Percentiles rank a stretch among this genome's conserved stretches.
Evolutionary conservation across 495 filamentous ascomycete species (phyloP).

Genomic region (Penicillium soppii): DNA sequence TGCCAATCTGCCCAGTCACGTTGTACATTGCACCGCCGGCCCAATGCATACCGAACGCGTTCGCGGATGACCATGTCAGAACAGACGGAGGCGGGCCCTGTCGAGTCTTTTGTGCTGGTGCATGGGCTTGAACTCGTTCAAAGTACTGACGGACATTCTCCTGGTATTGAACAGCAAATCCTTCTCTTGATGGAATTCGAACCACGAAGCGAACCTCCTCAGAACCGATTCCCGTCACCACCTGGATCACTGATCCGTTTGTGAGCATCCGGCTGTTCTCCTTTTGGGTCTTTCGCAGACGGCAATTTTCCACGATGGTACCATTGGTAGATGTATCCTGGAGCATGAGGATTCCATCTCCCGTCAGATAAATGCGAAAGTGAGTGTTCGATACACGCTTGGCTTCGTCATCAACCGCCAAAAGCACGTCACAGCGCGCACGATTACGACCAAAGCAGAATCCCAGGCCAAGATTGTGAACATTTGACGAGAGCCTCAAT

Average conservation of each 20-base stretch:
- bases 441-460: constrained; percentile 83
- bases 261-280: constrained; percentile 62
- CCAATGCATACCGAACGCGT: constrained; percentile 68
- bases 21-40: constrained; percentile 81
- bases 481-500: constrained; percentile 69
- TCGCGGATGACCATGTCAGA: constrained; percentile 36
- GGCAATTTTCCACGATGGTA: constrained; percentile 72
- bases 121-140: constrained; percentile 32
- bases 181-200: constrained; percentile 72
- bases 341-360: constrained; percentile 78
- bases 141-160: constrained; percentile 59
- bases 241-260: constrained; percentile 69
- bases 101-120: constrained; percentile 21
- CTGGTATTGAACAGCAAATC: constrained; percentile 55
- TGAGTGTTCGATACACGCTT: constrained; percentile 80
- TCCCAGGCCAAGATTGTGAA: constrained; percentile 63
- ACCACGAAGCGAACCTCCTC: constrained; percentile 77
- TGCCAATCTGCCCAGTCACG: constrained; percentile 74
- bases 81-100: constrained; percentile 27
- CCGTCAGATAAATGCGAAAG: constrained; percentile 86
- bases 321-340: constrained; percentile 92
- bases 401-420: constrained; percentile 52
- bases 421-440: constrained; percentile 69
- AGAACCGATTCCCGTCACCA: constrained; percentile 53
- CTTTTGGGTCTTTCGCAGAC: constrained; percentile 53